Evolutionary conservation across 441 rosid species (phyloP).

Genomic region (Gossypium trilobum): DNA sequence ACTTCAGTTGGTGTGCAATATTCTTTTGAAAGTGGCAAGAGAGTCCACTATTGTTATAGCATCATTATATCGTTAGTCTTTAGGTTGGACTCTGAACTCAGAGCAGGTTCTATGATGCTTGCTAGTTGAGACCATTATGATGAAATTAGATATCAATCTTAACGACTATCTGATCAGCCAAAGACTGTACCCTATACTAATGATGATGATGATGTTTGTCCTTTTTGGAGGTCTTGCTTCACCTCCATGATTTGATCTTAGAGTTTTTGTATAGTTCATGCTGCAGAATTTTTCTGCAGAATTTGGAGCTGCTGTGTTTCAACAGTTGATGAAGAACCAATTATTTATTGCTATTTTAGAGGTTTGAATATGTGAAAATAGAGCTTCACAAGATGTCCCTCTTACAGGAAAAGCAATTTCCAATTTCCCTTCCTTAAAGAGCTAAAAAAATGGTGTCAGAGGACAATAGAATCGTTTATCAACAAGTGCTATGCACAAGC

Average conservation of each 20-base stretch:
- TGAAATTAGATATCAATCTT: background rate
- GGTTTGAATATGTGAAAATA: too few relatives aligned
- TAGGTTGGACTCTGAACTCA: background rate
- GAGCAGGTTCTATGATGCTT: background rate
- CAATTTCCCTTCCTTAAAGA: too few relatives aligned
- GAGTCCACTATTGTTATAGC: background rate
- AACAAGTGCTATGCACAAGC: too few relatives aligned
- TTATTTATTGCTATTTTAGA: too few relatives aligned
- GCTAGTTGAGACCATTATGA: background rate
- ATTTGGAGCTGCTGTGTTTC: background rate
- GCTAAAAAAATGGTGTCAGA: too few relatives aligned
- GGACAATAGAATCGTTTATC: too few relatives aligned
- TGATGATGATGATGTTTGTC: background rate
- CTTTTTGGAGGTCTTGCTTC: background rate
- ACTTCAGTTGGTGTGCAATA: background rate
- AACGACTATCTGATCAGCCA: background rate
- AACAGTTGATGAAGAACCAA: too few relatives aligned
- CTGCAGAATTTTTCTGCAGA: background rate
- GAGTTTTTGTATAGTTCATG: slow-evolving; percentile 1
- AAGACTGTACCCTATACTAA: background rate
- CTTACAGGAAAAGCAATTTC: too few relatives aligned
- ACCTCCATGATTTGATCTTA: background rate
- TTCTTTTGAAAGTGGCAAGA: background rate
- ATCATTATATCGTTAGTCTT: background rate
- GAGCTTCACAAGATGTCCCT: too few relatives aligned